Evolutionary conservation across 768 basidiomycete species (phyloP).

Genomic region (Lactarius deliciosus): DNA sequence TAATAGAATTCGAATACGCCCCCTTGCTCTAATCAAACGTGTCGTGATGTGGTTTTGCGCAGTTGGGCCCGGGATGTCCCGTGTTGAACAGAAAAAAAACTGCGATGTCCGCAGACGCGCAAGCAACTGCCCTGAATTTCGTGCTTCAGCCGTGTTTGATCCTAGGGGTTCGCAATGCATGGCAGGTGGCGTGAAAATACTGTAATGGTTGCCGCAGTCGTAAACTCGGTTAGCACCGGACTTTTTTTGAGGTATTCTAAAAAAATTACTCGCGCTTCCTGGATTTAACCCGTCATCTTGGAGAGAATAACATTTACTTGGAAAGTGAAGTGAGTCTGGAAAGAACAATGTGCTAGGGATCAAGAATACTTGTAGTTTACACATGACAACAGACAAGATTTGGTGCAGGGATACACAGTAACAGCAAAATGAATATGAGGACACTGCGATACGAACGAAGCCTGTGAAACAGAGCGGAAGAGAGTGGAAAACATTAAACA

Average conservation of each 20-base stretch:
- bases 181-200: conserved; percentile 14
- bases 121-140: conserved; percentile 16
- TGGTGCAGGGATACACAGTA: conserved; percentile 20
- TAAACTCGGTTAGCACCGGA: conserved; percentile 16
- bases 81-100: conserved; percentile 12
- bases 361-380: conserved; percentile 22
- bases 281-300: conserved; percentile 12
- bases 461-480: conserved; percentile 13
- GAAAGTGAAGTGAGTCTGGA: conserved; percentile 14
- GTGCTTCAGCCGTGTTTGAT: conserved; percentile 25
- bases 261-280: conserved; percentile 13
- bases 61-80: conserved; percentile 18
- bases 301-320: conserved; percentile 26
- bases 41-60: conserved; percentile 25
- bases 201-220: background rate
- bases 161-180: conserved; percentile 10
- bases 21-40: conserved; percentile 23
- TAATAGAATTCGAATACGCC: conserved; percentile 13
- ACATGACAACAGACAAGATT: conserved; percentile 22
- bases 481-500: conserved; percentile 1
- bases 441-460: conserved; percentile 20
- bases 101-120: conserved; percentile 12
- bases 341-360: conserved; percentile 17
- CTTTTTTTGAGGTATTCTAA: conserved; percentile 11
- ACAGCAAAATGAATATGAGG: conserved; percentile 12